Percentiles rank a stretch among this genome's conserved stretches.
Evolutionary conservation across 75 land plant species (phyloP).

Genomic region (Picea sitchensis): DNA sequence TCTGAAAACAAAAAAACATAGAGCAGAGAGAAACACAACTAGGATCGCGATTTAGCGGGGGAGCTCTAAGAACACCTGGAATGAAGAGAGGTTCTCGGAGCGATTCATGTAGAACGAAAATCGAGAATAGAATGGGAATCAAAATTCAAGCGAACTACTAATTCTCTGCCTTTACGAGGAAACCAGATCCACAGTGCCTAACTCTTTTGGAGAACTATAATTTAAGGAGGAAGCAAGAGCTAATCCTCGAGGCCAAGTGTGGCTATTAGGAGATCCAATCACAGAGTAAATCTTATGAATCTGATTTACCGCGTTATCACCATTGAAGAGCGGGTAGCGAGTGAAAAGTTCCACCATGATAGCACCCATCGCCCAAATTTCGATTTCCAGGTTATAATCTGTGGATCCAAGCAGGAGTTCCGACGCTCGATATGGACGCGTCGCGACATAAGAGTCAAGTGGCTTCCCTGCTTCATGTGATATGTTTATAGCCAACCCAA

Average conservation of each 20-base stretch:
- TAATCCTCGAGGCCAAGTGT: not conserved
- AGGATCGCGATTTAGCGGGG: too few relatives aligned
- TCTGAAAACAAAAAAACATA: too few relatives aligned
- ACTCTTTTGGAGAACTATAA: not conserved
- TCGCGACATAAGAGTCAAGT: conserved; percentile 30
- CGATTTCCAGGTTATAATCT: conserved; percentile 21
- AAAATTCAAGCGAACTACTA: too few relatives aligned
- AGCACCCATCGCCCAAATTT: conserved; percentile 39
- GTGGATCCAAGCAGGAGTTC: conserved; percentile 32
- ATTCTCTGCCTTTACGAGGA: too few relatives aligned
- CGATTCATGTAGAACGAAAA: too few relatives aligned
- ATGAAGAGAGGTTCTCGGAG: too few relatives aligned
- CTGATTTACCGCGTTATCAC: not conserved
- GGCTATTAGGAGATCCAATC: not conserved
- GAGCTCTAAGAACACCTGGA: too few relatives aligned
- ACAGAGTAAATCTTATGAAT: not conserved
- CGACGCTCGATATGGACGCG: conserved; percentile 32
- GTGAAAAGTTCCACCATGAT: not conserved
- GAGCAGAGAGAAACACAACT: too few relatives aligned
- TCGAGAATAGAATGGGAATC: too few relatives aligned
- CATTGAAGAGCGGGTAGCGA: not conserved
- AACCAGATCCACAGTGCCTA: too few relatives aligned
- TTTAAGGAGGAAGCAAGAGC: not conserved
- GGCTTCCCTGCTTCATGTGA: conserved; percentile 14
- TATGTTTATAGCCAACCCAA: conserved; percentile 24